Evolutionary conservation across 495 filamentous ascomycete genomes (phyloP).

Genomic region (Penicillium waksmanii): DNA sequence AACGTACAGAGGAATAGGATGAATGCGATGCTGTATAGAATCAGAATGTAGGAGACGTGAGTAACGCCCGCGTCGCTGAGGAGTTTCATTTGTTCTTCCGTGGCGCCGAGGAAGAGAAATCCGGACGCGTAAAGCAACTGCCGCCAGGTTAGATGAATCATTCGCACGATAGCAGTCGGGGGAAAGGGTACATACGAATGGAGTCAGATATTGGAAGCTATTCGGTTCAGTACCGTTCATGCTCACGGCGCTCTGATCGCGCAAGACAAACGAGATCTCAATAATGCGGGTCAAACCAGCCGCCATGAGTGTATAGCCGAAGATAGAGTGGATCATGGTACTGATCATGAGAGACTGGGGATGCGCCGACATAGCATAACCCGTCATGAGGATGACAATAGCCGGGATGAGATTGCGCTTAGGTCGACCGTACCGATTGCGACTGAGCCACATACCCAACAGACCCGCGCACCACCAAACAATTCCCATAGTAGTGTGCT

Average conservation of each 20-base stretch:
- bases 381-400: slow-evolving; percentile 87
- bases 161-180: not conserved
- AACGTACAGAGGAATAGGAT: slow-evolving; percentile 81
- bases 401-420: slow-evolving; percentile 92
- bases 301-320: slow-evolving; percentile 94
- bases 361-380: slow-evolving; percentile 93
- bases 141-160: slow-evolving; percentile 21
- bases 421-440: slow-evolving; percentile 77
- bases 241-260: slow-evolving; percentile 64
- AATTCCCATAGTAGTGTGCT: slow-evolving; percentile 96
- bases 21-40: slow-evolving; percentile 88
- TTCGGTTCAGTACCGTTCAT: slow-evolving; percentile 66
- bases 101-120: slow-evolving; percentile 96
- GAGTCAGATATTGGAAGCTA: slow-evolving; percentile 91
- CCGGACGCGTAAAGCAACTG: slow-evolving; percentile 91
- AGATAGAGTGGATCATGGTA: slow-evolving; percentile 87
- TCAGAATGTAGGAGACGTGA: slow-evolving; percentile 88
- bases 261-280: slow-evolving; percentile 86
- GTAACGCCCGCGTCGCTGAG: slow-evolving; percentile 73
- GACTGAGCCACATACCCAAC: slow-evolving; percentile 88
- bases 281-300: slow-evolving; percentile 83
- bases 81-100: slow-evolving; percentile 90
- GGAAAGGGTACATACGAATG: slow-evolving; percentile 70
- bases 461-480: slow-evolving; percentile 97
- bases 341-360: slow-evolving; percentile 81